Percentiles rank a stretch among this genome's conserved stretches.
Evolutionary conservation across 768 basidiomycete genomes (phyloP).

Genomic region (Agaricus sinodeliciosus): DNA sequence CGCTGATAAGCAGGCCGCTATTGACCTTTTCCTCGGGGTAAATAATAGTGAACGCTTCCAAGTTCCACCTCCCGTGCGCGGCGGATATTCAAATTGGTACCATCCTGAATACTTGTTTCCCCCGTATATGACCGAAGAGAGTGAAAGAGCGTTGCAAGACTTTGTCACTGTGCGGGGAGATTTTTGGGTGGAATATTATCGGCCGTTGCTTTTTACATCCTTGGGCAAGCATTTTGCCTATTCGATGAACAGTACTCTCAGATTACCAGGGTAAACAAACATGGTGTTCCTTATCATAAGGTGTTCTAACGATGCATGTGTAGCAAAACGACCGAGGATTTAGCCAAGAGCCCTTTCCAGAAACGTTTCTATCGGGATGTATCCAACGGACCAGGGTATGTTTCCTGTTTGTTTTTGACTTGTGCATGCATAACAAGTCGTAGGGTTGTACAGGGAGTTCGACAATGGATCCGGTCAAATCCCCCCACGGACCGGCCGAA

Average conservation of each 20-base stretch:
- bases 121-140: conserved; percentile 61
- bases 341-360: conserved; percentile 72
- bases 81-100: conserved; percentile 85
- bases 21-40: conserved; percentile 93
- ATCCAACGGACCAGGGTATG: conserved; percentile 1
- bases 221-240: conserved; percentile 87
- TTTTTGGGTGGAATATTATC: conserved; percentile 88
- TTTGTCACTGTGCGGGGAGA: conserved; percentile 60
- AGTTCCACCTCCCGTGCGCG: conserved; percentile 44
- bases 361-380: conserved; percentile 37
- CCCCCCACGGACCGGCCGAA: conserved; percentile 32
- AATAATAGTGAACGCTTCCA: conserved; percentile 44
- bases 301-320: background rate
- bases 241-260: conserved; percentile 86
- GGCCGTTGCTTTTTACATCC: conserved; percentile 77
- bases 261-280: conserved; percentile 63
- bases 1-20: conserved; percentile 95
- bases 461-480: conserved; percentile 67
- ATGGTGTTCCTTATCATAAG: background rate
- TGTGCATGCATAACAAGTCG: background rate
- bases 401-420: background rate
- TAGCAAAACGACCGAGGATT: conserved; percentile 65
- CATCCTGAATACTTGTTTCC: conserved; percentile 61
- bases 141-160: conserved; percentile 49
- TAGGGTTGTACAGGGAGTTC: conserved; percentile 74